Conservation (phyloP, 495 filamentous ascomycete genomes). For the Penicillium ucsense region DNA sequence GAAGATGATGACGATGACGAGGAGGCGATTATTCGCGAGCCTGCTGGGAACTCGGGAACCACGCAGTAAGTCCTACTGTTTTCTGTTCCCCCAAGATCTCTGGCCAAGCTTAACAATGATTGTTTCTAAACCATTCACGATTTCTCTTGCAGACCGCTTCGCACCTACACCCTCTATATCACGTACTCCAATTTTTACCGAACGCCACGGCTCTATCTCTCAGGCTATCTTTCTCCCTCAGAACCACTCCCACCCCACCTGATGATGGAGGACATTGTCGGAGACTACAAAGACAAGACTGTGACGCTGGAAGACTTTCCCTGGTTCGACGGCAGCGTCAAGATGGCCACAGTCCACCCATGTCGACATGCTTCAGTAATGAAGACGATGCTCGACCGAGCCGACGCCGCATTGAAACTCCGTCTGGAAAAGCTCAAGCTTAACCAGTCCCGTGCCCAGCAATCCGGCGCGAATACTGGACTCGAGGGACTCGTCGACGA, state of each 20-base stretch:
- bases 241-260: constrained; percentile 76
- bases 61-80: constrained; percentile 52
- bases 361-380: constrained; percentile 92
- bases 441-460: constrained; percentile 26
- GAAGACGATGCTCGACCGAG: constrained; percentile 93
- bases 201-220: constrained; percentile 90
- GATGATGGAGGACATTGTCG: constrained; percentile 99
- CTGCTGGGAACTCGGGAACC: constrained; percentile 42
- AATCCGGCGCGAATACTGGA: constrained; percentile 43
- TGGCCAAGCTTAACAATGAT: not conserved
- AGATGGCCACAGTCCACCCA: constrained; percentile 95
- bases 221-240: constrained; percentile 73
- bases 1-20: constrained; percentile 96
- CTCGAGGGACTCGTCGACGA: constrained; percentile 59
- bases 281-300: constrained; percentile 99
- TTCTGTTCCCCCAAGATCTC: not conserved
- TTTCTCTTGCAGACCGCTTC: constrained; percentile 51
- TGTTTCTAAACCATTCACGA: not conserved
- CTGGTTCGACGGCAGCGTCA: constrained; percentile 70
- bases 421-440: constrained; percentile 67
- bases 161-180: constrained; percentile 96
- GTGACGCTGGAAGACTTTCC: constrained; percentile 98
- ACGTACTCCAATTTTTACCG: constrained; percentile 95
- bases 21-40: constrained; percentile 89
- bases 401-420: constrained; percentile 85